Evolutionary conservation across 441 rosid species (phyloP).

Genomic region (Geranium incanum): DNA sequence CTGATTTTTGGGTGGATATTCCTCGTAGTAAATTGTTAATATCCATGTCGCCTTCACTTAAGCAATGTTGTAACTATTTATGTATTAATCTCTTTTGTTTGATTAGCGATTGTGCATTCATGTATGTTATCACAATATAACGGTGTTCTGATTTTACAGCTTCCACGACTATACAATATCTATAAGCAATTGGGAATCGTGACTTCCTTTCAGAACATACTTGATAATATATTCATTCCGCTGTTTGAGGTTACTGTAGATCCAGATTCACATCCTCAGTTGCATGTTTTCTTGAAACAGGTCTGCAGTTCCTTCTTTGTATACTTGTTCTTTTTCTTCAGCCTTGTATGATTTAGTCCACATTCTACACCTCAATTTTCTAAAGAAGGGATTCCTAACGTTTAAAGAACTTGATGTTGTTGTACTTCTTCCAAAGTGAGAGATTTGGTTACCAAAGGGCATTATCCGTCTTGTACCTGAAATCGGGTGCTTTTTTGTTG

Average conservation of each 20-base stretch:
- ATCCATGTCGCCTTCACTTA: not conserved
- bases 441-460: not conserved
- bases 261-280: slow-evolving; percentile 98
- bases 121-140: not conserved
- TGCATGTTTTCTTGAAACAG: slow-evolving; percentile 92
- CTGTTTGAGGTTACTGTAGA: slow-evolving; percentile 94
- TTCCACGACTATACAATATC: slow-evolving; percentile 85
- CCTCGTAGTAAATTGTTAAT: not conserved
- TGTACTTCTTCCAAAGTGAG: not conserved
- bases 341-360: not conserved
- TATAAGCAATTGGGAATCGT: slow-evolving; percentile 99
- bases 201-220: slow-evolving; percentile 95
- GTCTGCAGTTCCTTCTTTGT: slow-evolving; percentile 28
- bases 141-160: slow-evolving; percentile 39
- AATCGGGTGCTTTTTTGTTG: not conserved
- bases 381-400: not conserved
- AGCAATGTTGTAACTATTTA: not conserved
- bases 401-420: not conserved
- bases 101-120: no score
- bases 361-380: not conserved
- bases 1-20: not conserved
- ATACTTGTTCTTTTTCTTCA: not conserved
- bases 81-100: not conserved
- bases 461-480: not conserved
- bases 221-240: slow-evolving; percentile 91